These are phyloP conservation scores for Penicillium herquei DNA, from an alignment of 495 filamentous ascomycete genomes.

Conservation along the genomic window DNA sequence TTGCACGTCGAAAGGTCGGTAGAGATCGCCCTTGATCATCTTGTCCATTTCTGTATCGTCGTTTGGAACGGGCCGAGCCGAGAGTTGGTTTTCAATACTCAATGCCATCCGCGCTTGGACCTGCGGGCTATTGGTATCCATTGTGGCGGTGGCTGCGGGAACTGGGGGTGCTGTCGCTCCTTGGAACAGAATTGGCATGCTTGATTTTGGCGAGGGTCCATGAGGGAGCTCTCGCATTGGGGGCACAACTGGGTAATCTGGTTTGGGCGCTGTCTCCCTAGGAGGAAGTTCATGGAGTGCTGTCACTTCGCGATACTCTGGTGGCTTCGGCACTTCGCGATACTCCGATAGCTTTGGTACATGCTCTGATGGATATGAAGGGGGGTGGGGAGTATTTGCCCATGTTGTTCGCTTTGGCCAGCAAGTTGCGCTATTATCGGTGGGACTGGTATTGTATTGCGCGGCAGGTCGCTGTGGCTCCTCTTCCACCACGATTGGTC, in stretches of 20 bases:
- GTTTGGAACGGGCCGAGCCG: constrained; percentile 17
- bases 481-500: constrained; percentile 47
- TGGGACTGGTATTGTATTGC: constrained; percentile 41
- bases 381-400: constrained; percentile 23
- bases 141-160: constrained; percentile 20
- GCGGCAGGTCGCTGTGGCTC: constrained; percentile 28
- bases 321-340: constrained; percentile 39
- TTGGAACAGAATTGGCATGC: constrained; percentile 36
- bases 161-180: constrained; percentile 37
- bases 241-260: constrained; percentile 44
- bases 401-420: constrained; percentile 46
- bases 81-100: constrained; percentile 45
- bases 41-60: constrained; percentile 85
- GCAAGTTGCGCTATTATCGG: constrained; percentile 25
- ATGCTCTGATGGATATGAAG: constrained; percentile 36
- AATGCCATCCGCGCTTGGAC: constrained; percentile 47
- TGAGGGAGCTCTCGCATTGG: constrained; percentile 44
- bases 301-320: constrained; percentile 43
- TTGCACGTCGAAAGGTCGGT: constrained; percentile 72
- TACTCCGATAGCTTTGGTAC: constrained; percentile 35
- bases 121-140: constrained; percentile 45
- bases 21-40: constrained; percentile 84
- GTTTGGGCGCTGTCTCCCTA: constrained; percentile 39
- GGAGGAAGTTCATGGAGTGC: constrained; percentile 45
- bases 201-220: constrained; percentile 34